Base-by-base conservation (phyloP, 805 yeast species). In the Geotrichum ghanense region DNA sequence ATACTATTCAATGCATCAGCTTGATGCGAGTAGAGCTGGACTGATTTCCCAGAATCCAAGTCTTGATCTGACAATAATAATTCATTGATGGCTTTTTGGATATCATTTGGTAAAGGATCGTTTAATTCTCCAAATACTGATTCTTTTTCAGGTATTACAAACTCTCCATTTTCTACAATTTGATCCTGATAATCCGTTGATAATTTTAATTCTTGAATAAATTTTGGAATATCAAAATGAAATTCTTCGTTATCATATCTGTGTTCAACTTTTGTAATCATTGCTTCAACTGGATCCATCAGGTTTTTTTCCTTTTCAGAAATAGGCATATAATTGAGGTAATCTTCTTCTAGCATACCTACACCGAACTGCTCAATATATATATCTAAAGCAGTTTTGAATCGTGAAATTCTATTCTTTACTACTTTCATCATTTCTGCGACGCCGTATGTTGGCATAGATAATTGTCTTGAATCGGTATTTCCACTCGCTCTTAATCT, bases 21-120 rank as follows among this genome's bases (percentile, higher is more conserved):
- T 60, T 92, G 99, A 64, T 92, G 99, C 0, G 76, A 60, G 60
- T 87, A 92, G 27, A 90, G 73, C 3, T 66, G 37, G 5, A 31
- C 37, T 12, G 37, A 10, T 31, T 31, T 31, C 5, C 37, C 37
- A 31, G 37, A 6, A 31, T 31, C 37, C 17, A 31, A 12, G 16
- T 31, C 37, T 12, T 31, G 19, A 31, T 31, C 37, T 16, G 59
- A 0, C 72, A 68, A 7, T 78, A 72, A 1, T 72, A 72, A 50
- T 71, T 72, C 7, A 69, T 62, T 6, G 68, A 65, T 12, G 87
- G 62, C 42, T 39, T 39, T 39, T 65, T 16, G 63, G 70, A 53
- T 47, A 25, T 22, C 24, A 14, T 10, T 26, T 14, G 39, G 42
- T 17, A 3, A 42, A 16, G 5, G 14, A 6, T 43, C 23, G 14